These are phyloP conservation scores for Lachancea mirantina DNA, from an alignment of 805 yeast species.

Conservation along the genomic window DNA sequence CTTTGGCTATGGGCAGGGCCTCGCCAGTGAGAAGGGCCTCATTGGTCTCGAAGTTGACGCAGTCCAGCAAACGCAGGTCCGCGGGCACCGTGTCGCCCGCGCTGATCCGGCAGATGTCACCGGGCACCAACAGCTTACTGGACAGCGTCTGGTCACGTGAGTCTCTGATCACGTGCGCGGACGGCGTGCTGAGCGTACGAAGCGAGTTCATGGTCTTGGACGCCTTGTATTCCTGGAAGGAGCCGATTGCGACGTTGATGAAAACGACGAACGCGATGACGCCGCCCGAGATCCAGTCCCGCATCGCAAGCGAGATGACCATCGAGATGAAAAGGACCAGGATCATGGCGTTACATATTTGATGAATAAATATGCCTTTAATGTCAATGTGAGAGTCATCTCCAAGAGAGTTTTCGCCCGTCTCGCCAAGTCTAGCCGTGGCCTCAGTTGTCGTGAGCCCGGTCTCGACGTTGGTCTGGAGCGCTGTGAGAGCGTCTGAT, in stretches of 20 bases:
- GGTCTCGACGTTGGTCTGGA: slow-evolving; percentile 47
- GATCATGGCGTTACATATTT: slow-evolving; percentile 88
- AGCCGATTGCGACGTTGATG: slow-evolving; percentile 91
- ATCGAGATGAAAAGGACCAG: slow-evolving; percentile 85
- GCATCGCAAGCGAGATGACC: slow-evolving; percentile 75
- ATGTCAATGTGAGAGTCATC: slow-evolving; percentile 71
- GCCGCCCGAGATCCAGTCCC: slow-evolving; percentile 89
- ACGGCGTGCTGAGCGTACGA: slow-evolving; percentile 87
- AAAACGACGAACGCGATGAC: slow-evolving; percentile 84
- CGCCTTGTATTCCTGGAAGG: slow-evolving; percentile 91
- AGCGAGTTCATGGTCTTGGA: slow-evolving; percentile 92
- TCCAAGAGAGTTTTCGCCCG: slow-evolving; percentile 74
- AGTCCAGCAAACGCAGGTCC: slow-evolving; percentile 70
- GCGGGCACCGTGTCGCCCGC: slow-evolving; percentile 98
- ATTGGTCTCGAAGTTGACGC: slow-evolving; percentile 77
- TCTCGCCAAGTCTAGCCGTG: slow-evolving; percentile 56
- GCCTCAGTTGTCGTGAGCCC: slow-evolving; percentile 67
- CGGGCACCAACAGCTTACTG: slow-evolving; percentile 87
- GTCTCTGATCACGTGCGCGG: slow-evolving; percentile 79
- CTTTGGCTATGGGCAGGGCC: slow-evolving; percentile 74
- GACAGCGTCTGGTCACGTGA: slow-evolving; percentile 65
- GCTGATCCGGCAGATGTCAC: slow-evolving; percentile 80
- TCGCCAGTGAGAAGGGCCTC: slow-evolving; percentile 95
- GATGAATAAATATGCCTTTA: slow-evolving; percentile 67
- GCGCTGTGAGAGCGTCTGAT: slow-evolving; percentile 46